Conservation (phyloP, 257 asterid genomes). For the Rehmannia glutinosa region DNA sequence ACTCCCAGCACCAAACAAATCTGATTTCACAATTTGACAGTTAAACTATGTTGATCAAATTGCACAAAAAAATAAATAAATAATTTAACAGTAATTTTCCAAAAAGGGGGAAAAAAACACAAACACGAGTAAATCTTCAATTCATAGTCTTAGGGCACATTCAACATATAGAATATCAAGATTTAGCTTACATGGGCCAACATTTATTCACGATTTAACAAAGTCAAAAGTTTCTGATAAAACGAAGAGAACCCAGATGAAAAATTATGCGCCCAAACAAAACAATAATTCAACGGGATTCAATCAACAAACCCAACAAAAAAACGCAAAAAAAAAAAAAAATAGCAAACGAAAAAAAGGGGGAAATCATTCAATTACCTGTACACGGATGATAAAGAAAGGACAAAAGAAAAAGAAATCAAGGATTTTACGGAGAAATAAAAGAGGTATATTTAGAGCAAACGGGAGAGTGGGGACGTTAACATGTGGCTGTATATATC, state of each 20-base stretch:
- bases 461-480: background rate
- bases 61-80: background rate
- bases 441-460: background rate
- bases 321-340: background rate
- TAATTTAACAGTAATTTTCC: too few species aligned
- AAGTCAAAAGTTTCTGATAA: background rate
- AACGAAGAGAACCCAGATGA: slow-evolving; percentile 9
- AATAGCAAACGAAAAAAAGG: background rate
- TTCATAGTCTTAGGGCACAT: background rate
- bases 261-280: slow-evolving; percentile 6
- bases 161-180: slow-evolving; percentile 3
- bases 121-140: too few species aligned
- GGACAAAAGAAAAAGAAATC: background rate
- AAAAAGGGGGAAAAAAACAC: background rate
- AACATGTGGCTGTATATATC: slow-evolving; percentile 7
- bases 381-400: background rate
- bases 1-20: background rate
- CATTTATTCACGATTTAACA: background rate
- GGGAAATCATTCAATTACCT: slow-evolving; percentile 16
- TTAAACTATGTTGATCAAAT: background rate
- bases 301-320: slow-evolving; percentile 4
- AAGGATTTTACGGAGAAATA: background rate
- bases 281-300: background rate
- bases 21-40: background rate
- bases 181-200: background rate